These are phyloP conservation scores for Barnettozyma pratensis DNA, from an alignment of 805 yeast species.

Conservation along the genomic window DNA sequence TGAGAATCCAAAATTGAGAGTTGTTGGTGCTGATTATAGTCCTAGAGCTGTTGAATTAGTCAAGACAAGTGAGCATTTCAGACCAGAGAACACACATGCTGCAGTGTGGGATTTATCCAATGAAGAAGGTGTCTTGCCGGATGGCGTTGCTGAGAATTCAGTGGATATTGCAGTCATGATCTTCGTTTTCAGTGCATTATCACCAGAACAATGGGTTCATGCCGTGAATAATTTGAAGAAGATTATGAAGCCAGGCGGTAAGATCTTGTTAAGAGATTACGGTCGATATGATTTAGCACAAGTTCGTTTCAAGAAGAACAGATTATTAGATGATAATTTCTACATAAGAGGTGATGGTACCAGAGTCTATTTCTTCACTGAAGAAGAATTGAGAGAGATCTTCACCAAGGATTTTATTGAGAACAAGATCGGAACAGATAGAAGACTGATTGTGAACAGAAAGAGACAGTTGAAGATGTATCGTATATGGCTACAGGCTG, in stretches of 20 bases:
- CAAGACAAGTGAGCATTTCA: conserved; percentile 54
- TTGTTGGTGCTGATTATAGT: conserved; percentile 87
- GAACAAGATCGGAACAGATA: conserved; percentile 78
- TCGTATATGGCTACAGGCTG: conserved; percentile 94
- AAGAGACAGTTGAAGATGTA: conserved; percentile 93
- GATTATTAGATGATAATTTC: conserved; percentile 86
- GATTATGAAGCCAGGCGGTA: conserved; percentile 89
- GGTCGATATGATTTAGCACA: conserved; percentile 96
- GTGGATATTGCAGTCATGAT: conserved; percentile 93
- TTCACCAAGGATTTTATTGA: conserved; percentile 65
- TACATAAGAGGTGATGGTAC: conserved; percentile 98
- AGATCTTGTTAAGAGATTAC: conserved; percentile 84
- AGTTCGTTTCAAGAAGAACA: conserved; percentile 82
- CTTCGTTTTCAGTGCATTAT: conserved; percentile 87
- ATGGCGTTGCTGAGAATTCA: conserved; percentile 72
- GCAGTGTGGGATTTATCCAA: conserved; percentile 96
- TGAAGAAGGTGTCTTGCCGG: conserved; percentile 68
- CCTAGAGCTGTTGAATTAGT: conserved; percentile 87
- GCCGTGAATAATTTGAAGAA: conserved; percentile 70
- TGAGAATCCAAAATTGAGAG: conserved; percentile 65
- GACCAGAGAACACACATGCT: conserved; percentile 62
- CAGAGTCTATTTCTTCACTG: conserved; percentile 93
- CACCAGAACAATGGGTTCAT: conserved; percentile 85
- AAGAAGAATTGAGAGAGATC: conserved; percentile 77
- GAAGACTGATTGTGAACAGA: conserved; percentile 86